Conservation (phyloP, 2,329 filamentous ascomycete genomes). For the Neurospora crassa region DNA sequence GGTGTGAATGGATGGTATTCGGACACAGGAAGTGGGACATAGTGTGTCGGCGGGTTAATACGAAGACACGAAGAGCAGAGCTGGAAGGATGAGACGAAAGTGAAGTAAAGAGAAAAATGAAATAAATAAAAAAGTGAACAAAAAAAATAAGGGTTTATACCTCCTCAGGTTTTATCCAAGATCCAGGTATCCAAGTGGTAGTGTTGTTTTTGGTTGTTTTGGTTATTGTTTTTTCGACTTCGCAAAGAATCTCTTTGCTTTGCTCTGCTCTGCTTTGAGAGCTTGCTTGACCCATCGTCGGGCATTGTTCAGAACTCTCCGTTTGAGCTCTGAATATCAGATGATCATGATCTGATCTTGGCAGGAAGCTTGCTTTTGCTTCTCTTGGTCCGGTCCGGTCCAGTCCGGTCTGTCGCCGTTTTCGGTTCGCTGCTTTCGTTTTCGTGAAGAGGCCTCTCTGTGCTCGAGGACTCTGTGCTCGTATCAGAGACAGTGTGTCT, state of each 20-base stretch:
- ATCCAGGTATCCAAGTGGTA: background rate
- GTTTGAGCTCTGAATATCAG: background rate
- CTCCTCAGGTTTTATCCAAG: background rate
- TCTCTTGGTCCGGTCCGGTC: background rate
- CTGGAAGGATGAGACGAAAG: background rate
- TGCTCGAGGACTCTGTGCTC: background rate
- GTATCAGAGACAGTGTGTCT: background rate
- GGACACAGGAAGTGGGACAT: too few relatives aligned
- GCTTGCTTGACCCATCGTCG: background rate
- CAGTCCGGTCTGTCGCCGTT: background rate
- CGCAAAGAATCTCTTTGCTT: background rate
- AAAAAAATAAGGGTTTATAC: background rate
- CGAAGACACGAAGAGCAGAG: background rate
- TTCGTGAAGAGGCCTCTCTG: background rate
- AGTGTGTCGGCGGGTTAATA: constrained; percentile 14
- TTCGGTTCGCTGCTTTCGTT: background rate
- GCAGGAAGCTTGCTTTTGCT: background rate
- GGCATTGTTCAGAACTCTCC: background rate
- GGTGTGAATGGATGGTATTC: constrained; percentile 10
- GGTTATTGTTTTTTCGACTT: background rate
- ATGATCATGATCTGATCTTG: background rate
- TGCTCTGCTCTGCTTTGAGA: background rate
- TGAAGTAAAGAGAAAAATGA: background rate
- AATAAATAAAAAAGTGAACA: accelerated
- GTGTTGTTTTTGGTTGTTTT: background rate